Conservation (phyloP, 2,329 filamentous ascomycete genomes). For the Didymella exigua region DNA sequence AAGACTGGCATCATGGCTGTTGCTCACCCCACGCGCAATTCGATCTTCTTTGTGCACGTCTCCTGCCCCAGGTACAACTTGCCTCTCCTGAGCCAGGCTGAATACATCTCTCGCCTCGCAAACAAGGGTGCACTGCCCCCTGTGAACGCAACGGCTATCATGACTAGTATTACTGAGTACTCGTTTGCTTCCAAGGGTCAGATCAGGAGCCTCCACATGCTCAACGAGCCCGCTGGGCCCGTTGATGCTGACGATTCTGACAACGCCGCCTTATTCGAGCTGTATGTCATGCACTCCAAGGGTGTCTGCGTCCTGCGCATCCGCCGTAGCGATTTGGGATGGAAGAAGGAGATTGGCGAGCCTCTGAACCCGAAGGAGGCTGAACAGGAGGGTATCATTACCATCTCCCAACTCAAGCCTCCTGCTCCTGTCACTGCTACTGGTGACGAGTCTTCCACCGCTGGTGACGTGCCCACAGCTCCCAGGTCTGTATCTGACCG, state of each 20-base stretch:
- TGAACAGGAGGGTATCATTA: constrained; percentile 73
- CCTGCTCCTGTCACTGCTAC: constrained; percentile 31
- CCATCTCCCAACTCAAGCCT: constrained; percentile 68
- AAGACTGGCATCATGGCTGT: constrained; percentile 91
- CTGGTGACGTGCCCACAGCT: constrained; percentile 39
- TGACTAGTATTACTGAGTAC: constrained; percentile 95
- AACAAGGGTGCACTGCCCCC: constrained; percentile 65
- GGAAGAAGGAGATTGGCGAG: constrained; percentile 82
- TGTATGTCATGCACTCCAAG: constrained; percentile 97
- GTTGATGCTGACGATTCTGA: constrained; percentile 63
- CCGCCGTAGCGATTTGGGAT: constrained; percentile 87
- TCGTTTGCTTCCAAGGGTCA: constrained; percentile 86
- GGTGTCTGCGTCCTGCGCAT: constrained; percentile 90
- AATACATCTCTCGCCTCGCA: constrained; percentile 80
- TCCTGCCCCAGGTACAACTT: constrained; percentile 93
- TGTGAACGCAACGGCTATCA: constrained; percentile 93
- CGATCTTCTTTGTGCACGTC: constrained; percentile 94
- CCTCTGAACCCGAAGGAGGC: constrained; percentile 80
- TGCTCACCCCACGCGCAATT: constrained; percentile 95
- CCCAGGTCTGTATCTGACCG: constrained; percentile 45
- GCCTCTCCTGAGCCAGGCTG: constrained; percentile 79
- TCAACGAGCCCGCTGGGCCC: constrained; percentile 70
- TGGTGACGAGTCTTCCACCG: constrained; percentile 48
- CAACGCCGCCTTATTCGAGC: constrained; percentile 82
- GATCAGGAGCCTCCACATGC: constrained; percentile 87